These are phyloP conservation scores for Mycosphaerelloides madeirae DNA, from an alignment of 2,329 filamentous ascomycete species.

Conservation along the genomic window DNA sequence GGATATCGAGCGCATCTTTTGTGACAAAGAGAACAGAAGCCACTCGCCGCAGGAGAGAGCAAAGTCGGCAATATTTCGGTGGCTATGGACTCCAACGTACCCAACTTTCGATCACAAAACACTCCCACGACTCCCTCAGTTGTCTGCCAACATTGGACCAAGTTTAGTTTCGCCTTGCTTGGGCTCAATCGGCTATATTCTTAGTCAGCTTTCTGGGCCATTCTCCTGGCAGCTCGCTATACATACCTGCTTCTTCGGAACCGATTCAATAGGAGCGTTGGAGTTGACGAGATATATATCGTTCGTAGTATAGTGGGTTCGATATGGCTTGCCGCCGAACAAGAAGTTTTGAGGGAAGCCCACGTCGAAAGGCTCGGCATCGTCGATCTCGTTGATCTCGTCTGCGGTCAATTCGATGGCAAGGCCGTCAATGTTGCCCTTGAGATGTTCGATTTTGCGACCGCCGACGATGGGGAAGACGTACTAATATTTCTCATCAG, in stretches of 20 bases:
- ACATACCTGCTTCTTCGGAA: constrained; percentile 9
- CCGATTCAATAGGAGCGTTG: constrained; percentile 15
- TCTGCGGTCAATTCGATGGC: constrained; percentile 54
- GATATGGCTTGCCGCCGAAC: constrained; percentile 17
- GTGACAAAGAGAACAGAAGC: too few relatives aligned
- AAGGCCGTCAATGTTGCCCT: constrained; percentile 65
- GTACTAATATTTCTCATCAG: constrained; percentile 2
- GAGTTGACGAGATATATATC: constrained; percentile 13
- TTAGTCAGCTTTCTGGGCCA: constrained; percentile 1
- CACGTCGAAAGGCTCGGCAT: constrained; percentile 54
- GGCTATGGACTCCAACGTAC: neutral
- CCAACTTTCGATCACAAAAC: too few relatives aligned
- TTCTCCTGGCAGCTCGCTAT: too few relatives aligned
- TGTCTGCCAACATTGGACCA: neutral
- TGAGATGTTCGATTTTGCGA: constrained; percentile 64
- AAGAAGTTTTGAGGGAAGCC: constrained; percentile 19
- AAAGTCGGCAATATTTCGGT: neutral
- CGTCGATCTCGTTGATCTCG: constrained; percentile 64
- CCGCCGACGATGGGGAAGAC: constrained; percentile 69
- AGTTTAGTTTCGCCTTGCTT: constrained; percentile 16
- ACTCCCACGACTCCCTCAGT: too few relatives aligned
- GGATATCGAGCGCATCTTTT: too few relatives aligned
- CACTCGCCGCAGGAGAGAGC: too few relatives aligned
- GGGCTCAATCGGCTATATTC: constrained; percentile 15
- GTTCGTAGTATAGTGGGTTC: constrained; percentile 13